Base-by-base conservation (phyloP, 2,329 filamentous ascomycete genomes). In the Neonectria hederae region DNA sequence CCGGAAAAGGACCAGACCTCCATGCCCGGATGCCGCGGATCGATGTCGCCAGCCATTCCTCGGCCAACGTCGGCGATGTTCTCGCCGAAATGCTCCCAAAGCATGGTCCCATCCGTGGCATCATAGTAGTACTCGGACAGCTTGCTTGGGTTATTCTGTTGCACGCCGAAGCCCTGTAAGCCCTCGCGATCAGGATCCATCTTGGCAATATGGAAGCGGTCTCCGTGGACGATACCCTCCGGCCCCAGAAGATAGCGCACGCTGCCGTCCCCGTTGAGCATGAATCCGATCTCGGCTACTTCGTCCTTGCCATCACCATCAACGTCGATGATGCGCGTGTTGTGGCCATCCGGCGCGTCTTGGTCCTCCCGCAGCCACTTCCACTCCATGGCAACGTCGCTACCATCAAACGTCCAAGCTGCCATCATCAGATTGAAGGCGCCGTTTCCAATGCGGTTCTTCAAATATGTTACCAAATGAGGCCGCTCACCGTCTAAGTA, bases 81-180 rank as follows among this genome's bases (percentile, higher is more conserved):
- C 0, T 54, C 38, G 3, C 62, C 59, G 2, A n/a, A 56, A 54
- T 72, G 69, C 32, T 66, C 57, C 69, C 68, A 73, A 35, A 72
- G 59, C 4, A 72, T 54, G 2, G 40, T 54, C 0, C 69, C 69
- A 2, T 59, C 46, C 1, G 55, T 59, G 0, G 69, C 69, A 32
- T 72, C 69, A 38, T 72, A 73, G 55, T 73, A 71, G 62, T 72
- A 72, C 26, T 73, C 69, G n/a, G 65, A 61, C 5, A 73, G 57
- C 0, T 48, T 19, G 35, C 45, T 53, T 3, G 67, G 66, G 51
- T 73, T 71, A 0, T 56, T 21, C 35, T 73, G 69, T 55, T 73
- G 69, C 4, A 72, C 63, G 14, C 66, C 69, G 26, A 64, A 72
- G 2, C 69, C 69, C 40, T 73, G 69, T 0, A 71, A 49, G 2